phyloP scores from a whole-genome alignment of 164 flowering plant species.

The Vitis amurensis region DNA sequence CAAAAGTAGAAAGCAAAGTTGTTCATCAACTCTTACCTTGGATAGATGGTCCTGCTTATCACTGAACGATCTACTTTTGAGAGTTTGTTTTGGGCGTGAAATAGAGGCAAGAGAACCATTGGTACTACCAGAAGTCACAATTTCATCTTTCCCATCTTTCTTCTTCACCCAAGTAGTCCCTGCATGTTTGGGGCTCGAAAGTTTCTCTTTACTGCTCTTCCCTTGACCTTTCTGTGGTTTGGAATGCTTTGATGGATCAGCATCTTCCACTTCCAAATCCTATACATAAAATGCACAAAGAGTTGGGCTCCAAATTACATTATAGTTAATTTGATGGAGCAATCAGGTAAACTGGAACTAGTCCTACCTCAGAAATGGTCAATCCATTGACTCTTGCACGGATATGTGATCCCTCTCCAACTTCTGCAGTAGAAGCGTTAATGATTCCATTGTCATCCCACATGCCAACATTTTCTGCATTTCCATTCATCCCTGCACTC shows the following conservation, averaged over 20 bases:
- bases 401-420: constrained; percentile 18
- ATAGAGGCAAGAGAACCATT: constrained; percentile 41
- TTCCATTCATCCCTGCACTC: constrained; percentile 20
- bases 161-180: constrained; percentile 32
- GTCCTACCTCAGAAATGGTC: constrained; percentile 33
- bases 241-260: constrained; percentile 19
- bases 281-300: constrained; percentile 15
- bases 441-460: constrained; percentile 22
- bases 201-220: constrained; percentile 48
- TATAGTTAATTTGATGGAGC: neutral
- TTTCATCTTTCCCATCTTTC: constrained; percentile 41
- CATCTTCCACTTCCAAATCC: constrained; percentile 39
- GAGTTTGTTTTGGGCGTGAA: constrained; percentile 38
- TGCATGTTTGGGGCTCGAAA: constrained; percentile 25
- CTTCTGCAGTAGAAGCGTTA: constrained; percentile 18
- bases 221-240: constrained; percentile 35
- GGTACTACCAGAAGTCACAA: constrained; percentile 23
- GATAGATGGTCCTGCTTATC: constrained; percentile 30
- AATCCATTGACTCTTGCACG: constrained; percentile 29
- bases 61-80: constrained; percentile 42
- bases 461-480: constrained; percentile 18
- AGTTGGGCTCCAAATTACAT: neutral
- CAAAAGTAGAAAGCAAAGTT: neutral
- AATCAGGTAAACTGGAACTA: neutral
- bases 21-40: constrained; percentile 15